phyloP scores from a whole-genome alignment of 2,329 filamentous ascomycete species.

The Colletotrichum sp. region DNA sequence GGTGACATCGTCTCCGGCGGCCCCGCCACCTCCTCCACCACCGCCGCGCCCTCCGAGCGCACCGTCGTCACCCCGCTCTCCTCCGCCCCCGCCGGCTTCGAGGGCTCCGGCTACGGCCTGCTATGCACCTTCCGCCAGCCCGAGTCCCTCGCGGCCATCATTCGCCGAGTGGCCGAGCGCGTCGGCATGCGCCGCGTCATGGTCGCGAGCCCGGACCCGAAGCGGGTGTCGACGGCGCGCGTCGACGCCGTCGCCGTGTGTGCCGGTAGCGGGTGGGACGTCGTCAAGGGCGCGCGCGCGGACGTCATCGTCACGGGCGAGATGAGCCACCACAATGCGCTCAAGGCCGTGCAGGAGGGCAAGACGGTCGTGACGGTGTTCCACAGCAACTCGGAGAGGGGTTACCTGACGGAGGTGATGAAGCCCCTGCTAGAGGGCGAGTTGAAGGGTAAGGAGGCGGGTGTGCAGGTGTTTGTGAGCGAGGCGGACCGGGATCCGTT shows the following conservation, averaged over 20 bases:
- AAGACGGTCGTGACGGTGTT: slow-evolving; percentile 85
- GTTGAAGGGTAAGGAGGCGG: slow-evolving; percentile 54
- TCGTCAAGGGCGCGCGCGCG: slow-evolving; percentile 73
- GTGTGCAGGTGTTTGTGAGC: slow-evolving; percentile 75
- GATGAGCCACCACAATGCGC: slow-evolving; percentile 89
- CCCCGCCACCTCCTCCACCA: slow-evolving; percentile 14
- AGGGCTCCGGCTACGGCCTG: slow-evolving; percentile 59
- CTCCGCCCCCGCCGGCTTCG: slow-evolving; percentile 43
- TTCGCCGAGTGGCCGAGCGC: slow-evolving; percentile 66
- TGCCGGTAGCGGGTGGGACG: slow-evolving; percentile 82
- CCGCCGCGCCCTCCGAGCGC: slow-evolving; percentile 36
- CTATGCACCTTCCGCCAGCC: slow-evolving; percentile 45
- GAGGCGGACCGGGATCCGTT: slow-evolving; percentile 87
- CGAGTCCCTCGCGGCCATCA: slow-evolving; percentile 47
- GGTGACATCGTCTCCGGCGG: slow-evolving; percentile 78
- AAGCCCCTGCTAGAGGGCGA: slow-evolving; percentile 65
- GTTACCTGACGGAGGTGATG: slow-evolving; percentile 78
- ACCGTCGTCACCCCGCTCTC: slow-evolving; percentile 52
- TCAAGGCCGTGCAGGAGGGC: slow-evolving; percentile 84
- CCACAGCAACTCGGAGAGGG: slow-evolving; percentile 91
- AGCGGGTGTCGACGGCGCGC: slow-evolving; percentile 24
- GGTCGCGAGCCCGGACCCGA: slow-evolving; percentile 37
- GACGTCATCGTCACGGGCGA: slow-evolving; percentile 92
- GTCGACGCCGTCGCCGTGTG: slow-evolving; percentile 83
- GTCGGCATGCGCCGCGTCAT: slow-evolving; percentile 66